Base-by-base conservation (phyloP, 805 yeast genomes). In the Yueomyces sinensis region DNA sequence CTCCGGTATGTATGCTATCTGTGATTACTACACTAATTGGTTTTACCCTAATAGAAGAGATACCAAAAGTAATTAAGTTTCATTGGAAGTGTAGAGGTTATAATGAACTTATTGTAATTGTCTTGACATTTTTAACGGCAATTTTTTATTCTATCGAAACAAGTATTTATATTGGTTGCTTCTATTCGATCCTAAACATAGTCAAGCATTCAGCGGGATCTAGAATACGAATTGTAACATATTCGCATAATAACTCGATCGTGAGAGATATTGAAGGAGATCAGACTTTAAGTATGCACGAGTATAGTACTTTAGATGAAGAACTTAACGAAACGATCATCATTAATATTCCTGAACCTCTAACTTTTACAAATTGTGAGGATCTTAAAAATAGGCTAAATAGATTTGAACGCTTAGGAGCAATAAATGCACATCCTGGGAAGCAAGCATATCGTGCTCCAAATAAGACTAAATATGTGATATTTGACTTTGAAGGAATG, bases 161-260 rank as follows among this genome's bases (percentile, higher is more conserved):
- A 13, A 97, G 98, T 1, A 83, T 91, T 32, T 74, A 80, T 2
- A 69, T 83, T n/a, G 97, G 98, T 0, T 74, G 82, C 32, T 72
- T 73, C 0, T 82, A 83, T 44, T 84, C 93, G 29, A 60, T 89
- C 15, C 63, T 87, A 24, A 63, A 93, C 37, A 87, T 89, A 4
- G 70, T 86, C 22, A 79, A 73, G 43, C 83, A 82, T 50, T 76
- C 94, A 1, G 75, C 94, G 0, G 65, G 70, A 37, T 86, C 95
- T 2, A 66, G 94, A 42, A 82, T 86, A 39, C 95, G 84, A 53
- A 81, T 87, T 32, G 61, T 84, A 41, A 25, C 14, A 13, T 20
- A 20, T 20, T 7, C 24, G 7, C 24, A 7, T 20, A 11, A 20
- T 7, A n/a, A n/a, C n/a, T n/a, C n/a, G n/a, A n/a, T n/a, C n/a